phyloP scores from a whole-genome alignment of 495 filamentous ascomycete species.

The Platismatia glauca region DNA sequence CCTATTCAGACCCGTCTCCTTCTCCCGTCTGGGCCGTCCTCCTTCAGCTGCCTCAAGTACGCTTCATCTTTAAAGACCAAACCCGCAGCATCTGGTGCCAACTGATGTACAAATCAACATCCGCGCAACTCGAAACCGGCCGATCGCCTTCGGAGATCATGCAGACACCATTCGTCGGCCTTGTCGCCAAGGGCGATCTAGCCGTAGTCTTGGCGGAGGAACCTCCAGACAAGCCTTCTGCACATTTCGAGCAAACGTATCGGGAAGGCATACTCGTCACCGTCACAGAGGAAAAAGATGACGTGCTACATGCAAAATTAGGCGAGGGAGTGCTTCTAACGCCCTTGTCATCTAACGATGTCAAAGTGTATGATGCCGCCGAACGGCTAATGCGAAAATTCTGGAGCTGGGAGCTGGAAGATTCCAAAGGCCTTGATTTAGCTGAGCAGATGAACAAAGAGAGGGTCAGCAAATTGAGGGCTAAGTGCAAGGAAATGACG shows the following conservation, averaged over 20 bases:
- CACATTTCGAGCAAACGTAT: neutral
- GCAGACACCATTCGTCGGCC: neutral
- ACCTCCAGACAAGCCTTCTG: neutral
- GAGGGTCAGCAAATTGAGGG: neutral
- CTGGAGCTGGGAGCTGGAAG: neutral
- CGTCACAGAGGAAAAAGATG: neutral
- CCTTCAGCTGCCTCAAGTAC: neutral
- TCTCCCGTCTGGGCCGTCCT: neutral
- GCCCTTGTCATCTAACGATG: neutral
- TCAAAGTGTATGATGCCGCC: constrained; percentile 2
- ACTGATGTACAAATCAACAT: neutral
- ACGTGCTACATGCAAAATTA: neutral
- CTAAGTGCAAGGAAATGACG: neutral
- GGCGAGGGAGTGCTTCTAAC: neutral
- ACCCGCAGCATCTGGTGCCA: neutral
- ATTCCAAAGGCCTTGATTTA: neutral
- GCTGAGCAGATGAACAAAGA: neutral
- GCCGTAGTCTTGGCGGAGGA: neutral
- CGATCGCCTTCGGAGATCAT: neutral
- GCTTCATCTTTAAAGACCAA: neutral
- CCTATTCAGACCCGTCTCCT: neutral
- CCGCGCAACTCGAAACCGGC: neutral
- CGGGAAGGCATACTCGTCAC: neutral
- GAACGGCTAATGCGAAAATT: neutral
- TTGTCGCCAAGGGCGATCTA: neutral